Percentiles rank a stretch among this genome's conserved stretches.
Conservation (phyloP, 2,329 filamentous ascomycete genomes). For the Spiromastix sp. region DNA sequence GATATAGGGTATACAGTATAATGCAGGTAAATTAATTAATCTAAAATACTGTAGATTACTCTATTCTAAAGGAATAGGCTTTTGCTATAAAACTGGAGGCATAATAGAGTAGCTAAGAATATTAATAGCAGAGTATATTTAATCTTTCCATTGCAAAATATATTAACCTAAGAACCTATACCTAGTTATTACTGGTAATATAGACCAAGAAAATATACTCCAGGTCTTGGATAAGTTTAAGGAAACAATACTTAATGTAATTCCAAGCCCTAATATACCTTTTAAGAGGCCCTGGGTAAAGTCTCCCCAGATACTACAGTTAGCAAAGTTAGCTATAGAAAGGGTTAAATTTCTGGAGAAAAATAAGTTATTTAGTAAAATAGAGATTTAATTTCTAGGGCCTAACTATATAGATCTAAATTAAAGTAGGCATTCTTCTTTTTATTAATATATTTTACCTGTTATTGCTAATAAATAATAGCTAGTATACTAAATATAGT, state of each 20-base stretch:
- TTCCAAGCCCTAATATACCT: constrained; percentile 62
- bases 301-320: constrained; percentile 62
- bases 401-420: constrained; percentile 65
- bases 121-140: constrained; percentile 77
- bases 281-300: constrained; percentile 90
- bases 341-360: constrained; percentile 90
- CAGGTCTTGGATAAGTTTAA: constrained; percentile 81
- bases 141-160: constrained; percentile 89
- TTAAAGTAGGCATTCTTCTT: constrained; percentile 35
- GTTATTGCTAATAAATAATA: constrained; percentile 8
- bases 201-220: constrained; percentile 71
- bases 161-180: constrained; percentile 96
- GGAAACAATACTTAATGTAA: constrained; percentile 69
- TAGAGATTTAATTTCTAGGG: constrained; percentile 77
- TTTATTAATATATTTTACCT: constrained; percentile 7
- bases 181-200: constrained; percentile 78
- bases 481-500: constrained; percentile 68
- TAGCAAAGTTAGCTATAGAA: constrained; percentile 63
- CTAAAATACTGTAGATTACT: constrained; percentile 66
- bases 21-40: constrained; percentile 75
- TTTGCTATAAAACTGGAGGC: constrained; percentile 95
- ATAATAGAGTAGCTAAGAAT: constrained; percentile 87
- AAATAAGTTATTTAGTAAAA: constrained; percentile 85
- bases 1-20: constrained; percentile 93
- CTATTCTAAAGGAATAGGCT: constrained; percentile 83